A percentile compares a stretch with the other conserved stretches of the same genome.
These are phyloP conservation scores for Tuber magnatum DNA, from an alignment of 495 filamentous ascomycete species.

Conservation along the genomic window DNA sequence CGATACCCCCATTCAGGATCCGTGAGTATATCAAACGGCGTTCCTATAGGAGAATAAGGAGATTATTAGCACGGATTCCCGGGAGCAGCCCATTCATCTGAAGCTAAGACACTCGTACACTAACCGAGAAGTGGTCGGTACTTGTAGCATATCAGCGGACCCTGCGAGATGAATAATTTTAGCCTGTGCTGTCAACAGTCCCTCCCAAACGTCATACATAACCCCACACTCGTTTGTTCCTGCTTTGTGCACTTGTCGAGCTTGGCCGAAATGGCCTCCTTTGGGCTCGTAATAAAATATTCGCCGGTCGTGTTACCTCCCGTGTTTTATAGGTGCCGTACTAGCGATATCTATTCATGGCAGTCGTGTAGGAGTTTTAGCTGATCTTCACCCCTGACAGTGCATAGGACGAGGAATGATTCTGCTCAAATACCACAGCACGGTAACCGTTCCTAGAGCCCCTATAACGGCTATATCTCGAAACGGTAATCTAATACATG, in stretches of 20 bases:
- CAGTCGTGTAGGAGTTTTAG: not conserved
- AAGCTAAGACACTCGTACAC: not conserved
- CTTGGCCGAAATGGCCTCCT: not conserved
- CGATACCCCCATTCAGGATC: not conserved
- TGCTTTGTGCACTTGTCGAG: not conserved
- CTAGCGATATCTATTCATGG: not conserved
- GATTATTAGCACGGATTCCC: not conserved
- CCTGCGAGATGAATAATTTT: not conserved
- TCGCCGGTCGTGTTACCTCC: not conserved
- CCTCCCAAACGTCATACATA: not conserved
- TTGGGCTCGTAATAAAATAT: not conserved
- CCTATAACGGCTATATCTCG: not conserved
- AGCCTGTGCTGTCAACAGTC: not conserved
- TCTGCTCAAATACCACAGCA: not conserved
- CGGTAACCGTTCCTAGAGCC: not conserved
- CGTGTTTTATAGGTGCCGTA: not conserved
- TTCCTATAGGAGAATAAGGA: not conserved
- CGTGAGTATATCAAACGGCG: not conserved
- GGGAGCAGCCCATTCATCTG: not conserved
- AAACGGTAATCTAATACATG: not conserved
- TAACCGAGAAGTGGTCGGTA: not conserved
- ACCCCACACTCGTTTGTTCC: not conserved
- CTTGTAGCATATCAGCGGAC: not conserved
- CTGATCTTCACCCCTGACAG: not conserved
- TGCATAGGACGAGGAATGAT: not conserved